Evolutionary conservation across 2,329 filamentous ascomycete species (phyloP).

Genomic region (Penicillium carneum): DNA sequence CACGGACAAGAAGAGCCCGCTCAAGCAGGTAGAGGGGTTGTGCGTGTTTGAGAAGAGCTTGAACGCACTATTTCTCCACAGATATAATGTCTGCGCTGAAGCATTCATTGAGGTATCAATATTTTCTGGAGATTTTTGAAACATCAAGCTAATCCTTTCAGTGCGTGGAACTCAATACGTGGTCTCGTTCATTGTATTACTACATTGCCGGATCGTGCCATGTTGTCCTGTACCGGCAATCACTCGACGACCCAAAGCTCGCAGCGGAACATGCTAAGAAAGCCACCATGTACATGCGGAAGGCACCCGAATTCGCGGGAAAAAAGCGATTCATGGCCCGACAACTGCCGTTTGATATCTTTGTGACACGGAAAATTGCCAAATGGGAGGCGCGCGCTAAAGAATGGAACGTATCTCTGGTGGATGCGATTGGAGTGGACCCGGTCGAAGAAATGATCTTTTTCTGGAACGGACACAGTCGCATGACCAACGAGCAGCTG

Average conservation of each 20-base stretch:
- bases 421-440: conserved; percentile 80
- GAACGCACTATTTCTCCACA: conserved; percentile 77
- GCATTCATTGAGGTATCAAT: conserved; percentile 70
- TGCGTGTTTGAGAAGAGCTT: conserved; percentile 84
- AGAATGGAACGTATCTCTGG: conserved; percentile 69
- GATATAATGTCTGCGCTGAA: conserved; percentile 75
- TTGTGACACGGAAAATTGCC: conserved; percentile 79
- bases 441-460: conserved; percentile 91
- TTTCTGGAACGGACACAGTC: conserved; percentile 87
- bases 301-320: conserved; percentile 75
- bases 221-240: conserved; percentile 77
- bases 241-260: conserved; percentile 45
- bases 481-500: conserved; percentile 74
- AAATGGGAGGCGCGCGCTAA: conserved; percentile 86
- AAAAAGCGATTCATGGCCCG: conserved; percentile 90
- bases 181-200: conserved; percentile 88
- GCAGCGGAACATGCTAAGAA: conserved; percentile 66
- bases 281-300: conserved; percentile 74
- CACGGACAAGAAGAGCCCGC: conserved; percentile 68
- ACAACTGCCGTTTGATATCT: conserved; percentile 87
- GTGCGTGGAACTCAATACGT: conserved; percentile 83
- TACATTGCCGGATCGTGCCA: conserved; percentile 83
- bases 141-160: conserved; percentile 37
- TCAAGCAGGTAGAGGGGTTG: conserved; percentile 87
- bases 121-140: conserved; percentile 21